Percentiles rank a stretch among this genome's conserved stretches.
Conservation (phyloP, 192 early-diverging fungal genomes). For the Globomyces pollinis-pini region DNA sequence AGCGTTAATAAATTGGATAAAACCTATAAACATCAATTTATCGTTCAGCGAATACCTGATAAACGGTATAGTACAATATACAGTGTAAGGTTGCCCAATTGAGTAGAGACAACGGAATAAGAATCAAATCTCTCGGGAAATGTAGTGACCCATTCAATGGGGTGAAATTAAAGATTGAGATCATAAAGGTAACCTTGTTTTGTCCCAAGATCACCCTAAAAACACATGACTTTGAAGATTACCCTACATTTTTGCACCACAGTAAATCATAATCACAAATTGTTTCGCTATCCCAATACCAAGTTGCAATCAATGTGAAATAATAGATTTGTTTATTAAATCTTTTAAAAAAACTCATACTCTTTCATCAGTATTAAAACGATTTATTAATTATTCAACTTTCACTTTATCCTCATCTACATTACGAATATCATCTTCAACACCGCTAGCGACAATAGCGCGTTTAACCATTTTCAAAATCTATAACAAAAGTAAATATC, state of each 20-base stretch:
- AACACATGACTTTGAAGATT: no score
- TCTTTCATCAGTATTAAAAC: no score
- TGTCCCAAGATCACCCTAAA: no score
- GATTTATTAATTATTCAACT: not conserved
- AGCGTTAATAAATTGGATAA: not conserved
- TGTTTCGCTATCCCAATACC: no score
- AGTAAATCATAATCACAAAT: no score
- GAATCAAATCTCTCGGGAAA: slow-evolving; percentile 1
- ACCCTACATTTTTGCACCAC: no score
- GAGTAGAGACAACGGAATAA: not conserved
- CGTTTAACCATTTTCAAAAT: slow-evolving; percentile 38
- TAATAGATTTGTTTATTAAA: no score
- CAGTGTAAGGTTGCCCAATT: not conserved
- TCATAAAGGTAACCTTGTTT: no score
- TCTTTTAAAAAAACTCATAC: no score
- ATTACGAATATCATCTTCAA: slow-evolving; percentile 40
- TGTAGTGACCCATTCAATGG: not conserved
- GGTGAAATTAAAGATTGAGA: not conserved
- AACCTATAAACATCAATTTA: not conserved
- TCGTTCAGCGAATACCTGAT: not conserved
- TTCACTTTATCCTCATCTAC: slow-evolving; percentile 19
- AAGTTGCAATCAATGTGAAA: no score
- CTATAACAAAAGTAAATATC: slow-evolving; percentile 15
- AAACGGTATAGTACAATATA: no score
- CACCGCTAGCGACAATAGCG: slow-evolving; percentile 28